Evolutionary conservation across 495 filamentous ascomycete genomes (phyloP).

Genomic region (Penicillium tannophilum): DNA sequence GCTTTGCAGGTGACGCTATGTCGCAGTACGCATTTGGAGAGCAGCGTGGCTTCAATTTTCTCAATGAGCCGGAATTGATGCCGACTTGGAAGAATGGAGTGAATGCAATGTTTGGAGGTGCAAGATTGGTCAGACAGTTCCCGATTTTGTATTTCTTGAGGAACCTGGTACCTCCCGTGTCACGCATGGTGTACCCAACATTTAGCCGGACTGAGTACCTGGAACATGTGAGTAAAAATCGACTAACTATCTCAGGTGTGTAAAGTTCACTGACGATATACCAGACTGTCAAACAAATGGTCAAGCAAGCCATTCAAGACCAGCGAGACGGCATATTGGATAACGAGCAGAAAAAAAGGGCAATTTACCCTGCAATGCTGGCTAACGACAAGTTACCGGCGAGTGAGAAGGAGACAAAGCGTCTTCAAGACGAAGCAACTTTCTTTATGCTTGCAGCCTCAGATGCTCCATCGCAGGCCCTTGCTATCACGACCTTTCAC

Average conservation of each 20-base stretch:
- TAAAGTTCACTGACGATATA: constrained; percentile 1
- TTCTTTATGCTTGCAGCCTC: constrained; percentile 42
- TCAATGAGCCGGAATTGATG: constrained; percentile 12
- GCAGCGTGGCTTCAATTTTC: constrained; percentile 13
- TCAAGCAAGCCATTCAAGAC: background rate
- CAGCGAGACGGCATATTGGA: background rate
- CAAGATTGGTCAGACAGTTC: constrained; percentile 11
- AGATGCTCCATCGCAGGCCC: constrained; percentile 22
- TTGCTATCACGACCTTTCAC: constrained; percentile 32
- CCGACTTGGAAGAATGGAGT: constrained; percentile 18
- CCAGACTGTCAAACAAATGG: background rate
- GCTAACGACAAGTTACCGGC: constrained; percentile 10
- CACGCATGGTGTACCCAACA: background rate
- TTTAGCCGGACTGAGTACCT: constrained; percentile 5
- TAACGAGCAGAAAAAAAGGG: constrained; percentile 1
- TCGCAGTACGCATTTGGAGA: constrained; percentile 39
- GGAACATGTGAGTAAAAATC: background rate
- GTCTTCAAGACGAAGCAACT: constrained; percentile 41
- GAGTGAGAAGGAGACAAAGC: constrained; percentile 32
- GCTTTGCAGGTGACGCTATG: constrained; percentile 47
- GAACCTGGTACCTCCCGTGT: constrained; percentile 5
- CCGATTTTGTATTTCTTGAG: constrained; percentile 4
- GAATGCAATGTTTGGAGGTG: constrained; percentile 15
- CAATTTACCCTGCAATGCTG: constrained; percentile 22
- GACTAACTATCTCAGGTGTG: too few species aligned